Evolutionary conservation across 176 grass and related monocot genomes (phyloP), one percentile per base, ranked within the genome.

Genomic region (Eremochloa ophiuroides): DNA sequence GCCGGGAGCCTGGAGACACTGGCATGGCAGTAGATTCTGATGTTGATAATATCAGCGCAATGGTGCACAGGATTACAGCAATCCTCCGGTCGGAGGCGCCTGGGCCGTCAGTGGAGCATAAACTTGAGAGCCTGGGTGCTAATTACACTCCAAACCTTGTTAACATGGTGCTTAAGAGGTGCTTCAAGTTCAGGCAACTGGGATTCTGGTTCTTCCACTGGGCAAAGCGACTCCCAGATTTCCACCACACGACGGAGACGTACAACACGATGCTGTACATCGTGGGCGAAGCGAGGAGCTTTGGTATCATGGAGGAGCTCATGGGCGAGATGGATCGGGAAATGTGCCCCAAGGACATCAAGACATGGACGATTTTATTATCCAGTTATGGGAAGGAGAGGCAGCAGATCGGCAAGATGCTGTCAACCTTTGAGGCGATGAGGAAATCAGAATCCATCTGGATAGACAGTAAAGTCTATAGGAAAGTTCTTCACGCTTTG

Each of bases 201-300:
- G 91, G 87, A 22, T 78, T 88, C 81, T 66, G 31, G 6, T 97
- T 94, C 75, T 93, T 94, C 46, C 62, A 90, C 77, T 97, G 89
- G 94, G 84, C 89, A 26, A 97, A 86, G 66, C 77, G 22, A 3
- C 33, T 76, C 66, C 87, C 82, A 0, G 77, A 73, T 27, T 94
- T 88, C 23, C 66, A 20, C 64, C 94, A 91, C 67, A 89, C 87
- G 0, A 97, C 89, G 0, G 81, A 89, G 74, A 90, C 82, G 0
- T 97, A 94, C 84, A 97, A 94, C 80, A 73, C 85, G 13, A 91
- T 91, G 82, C 39, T 91, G 58, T 93, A 90, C 51, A 94, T 94
- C 48, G 59, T 82, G n/a, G 88, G 91, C 29, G 94, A 97, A 71
- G 33, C 65, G 0, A 83, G 56, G 37, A 76, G 69, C 7, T 75